phyloP scores from a whole-genome alignment of 2,329 filamentous ascomycete species.

The Fusarium miscanthi region DNA sequence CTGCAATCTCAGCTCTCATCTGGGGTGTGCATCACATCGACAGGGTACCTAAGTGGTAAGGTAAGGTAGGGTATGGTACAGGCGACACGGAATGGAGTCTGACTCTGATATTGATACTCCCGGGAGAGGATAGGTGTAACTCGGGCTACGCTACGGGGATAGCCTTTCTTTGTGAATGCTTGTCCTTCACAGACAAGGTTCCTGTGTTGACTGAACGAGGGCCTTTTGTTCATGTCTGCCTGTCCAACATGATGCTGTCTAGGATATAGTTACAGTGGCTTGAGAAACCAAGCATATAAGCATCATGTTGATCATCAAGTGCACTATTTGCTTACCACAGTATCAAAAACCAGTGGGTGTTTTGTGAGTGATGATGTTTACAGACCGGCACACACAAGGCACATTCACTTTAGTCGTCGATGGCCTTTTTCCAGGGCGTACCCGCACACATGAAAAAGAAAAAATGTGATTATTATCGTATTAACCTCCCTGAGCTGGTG shows the following conservation, averaged over 20 bases:
- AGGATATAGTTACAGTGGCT: neutral
- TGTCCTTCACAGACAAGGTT: conserved; percentile 22
- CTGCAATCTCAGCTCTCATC: conserved; percentile 6
- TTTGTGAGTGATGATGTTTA: neutral
- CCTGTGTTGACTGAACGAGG: conserved; percentile 3
- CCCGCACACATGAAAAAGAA: conserved; percentile 3
- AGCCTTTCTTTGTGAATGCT: conserved; percentile 4
- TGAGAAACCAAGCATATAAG: neutral
- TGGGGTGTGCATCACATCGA: conserved; percentile 2
- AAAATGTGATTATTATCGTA: conserved; percentile 9
- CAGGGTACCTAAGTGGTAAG: neutral
- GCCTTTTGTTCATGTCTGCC: conserved; percentile 21
- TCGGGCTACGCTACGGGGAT: conserved; percentile 8
- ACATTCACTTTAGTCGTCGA: conserved; percentile 9
- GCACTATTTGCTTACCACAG: neutral
- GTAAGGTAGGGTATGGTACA: neutral
- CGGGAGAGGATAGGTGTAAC: conserved; percentile 17
- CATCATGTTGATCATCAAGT: neutral
- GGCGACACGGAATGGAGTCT: conserved; percentile 1
- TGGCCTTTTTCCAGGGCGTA: neutral
- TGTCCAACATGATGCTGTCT: conserved; percentile 25
- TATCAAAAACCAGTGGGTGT: neutral
- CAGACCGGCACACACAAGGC: neutral
- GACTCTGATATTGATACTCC: conserved; percentile 14
- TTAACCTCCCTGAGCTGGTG: conserved; percentile 20